Evolutionary conservation across 768 basidiomycete genomes (phyloP).

Genomic region (Suillus weaverae): DNA sequence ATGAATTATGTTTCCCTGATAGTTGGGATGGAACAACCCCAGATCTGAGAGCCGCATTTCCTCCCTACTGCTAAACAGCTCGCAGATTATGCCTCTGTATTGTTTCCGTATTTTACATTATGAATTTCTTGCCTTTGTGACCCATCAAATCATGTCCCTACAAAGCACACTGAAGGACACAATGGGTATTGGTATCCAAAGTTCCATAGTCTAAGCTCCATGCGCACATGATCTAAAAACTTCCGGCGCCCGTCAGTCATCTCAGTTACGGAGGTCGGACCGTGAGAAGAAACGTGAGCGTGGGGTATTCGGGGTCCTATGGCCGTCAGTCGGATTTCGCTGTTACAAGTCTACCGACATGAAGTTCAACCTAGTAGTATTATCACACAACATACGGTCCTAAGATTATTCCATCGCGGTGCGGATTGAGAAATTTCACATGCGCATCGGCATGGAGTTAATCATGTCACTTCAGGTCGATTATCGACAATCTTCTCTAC

Average conservation of each 20-base stretch:
- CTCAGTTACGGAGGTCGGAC: background rate
- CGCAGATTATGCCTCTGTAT: background rate
- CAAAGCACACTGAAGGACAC: background rate
- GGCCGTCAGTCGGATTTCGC: background rate
- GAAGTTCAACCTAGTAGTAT: background rate
- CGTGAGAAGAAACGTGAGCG: background rate
- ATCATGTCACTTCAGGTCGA: background rate
- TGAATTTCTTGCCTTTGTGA: background rate
- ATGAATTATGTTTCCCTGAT: too few relatives aligned
- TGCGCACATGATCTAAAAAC: background rate
- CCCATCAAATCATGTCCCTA: background rate
- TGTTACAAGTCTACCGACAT: background rate
- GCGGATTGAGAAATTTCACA: slow-evolving; percentile 3
- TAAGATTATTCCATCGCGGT: background rate
- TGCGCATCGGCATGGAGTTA: slow-evolving; percentile 4
- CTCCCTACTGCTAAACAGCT: background rate
- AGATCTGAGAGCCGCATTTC: background rate
- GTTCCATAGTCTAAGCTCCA: background rate
- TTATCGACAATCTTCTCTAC: slow-evolving; percentile 1
- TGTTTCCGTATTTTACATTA: background rate
- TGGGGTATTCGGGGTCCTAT: background rate
- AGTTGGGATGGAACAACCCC: background rate
- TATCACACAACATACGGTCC: background rate
- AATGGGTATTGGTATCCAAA: background rate
- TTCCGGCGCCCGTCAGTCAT: background rate